phyloP scores from a whole-genome alignment of 176 grass and related monocot species.

The Raddia distichophylla region DNA sequence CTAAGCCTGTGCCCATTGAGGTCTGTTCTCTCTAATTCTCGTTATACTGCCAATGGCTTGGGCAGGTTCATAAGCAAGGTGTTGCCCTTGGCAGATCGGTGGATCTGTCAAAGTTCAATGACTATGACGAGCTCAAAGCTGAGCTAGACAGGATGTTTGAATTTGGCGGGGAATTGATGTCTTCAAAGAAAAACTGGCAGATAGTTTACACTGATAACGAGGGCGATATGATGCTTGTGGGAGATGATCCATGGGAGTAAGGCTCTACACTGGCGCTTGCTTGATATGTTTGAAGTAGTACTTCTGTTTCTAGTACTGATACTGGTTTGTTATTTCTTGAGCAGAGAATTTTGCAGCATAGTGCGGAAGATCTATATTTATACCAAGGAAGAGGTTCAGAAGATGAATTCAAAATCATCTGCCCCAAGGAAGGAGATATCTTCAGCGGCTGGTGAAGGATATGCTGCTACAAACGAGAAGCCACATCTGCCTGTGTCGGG shows the following conservation, averaged over 20 bases:
- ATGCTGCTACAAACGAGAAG: slow-evolving; percentile 49
- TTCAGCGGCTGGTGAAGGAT: slow-evolving; percentile 37
- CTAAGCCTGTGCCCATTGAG: not conserved
- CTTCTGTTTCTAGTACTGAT: not conserved
- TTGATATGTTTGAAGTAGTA: not conserved
- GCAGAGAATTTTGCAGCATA: slow-evolving; percentile 88
- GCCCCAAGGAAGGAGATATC: slow-evolving; percentile 52
- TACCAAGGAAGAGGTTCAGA: slow-evolving; percentile 89
- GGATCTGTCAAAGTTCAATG: slow-evolving; percentile 84
- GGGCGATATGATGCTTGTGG: slow-evolving; percentile 99
- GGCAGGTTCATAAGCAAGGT: slow-evolving; percentile 90
- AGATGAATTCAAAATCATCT: slow-evolving; percentile 75
- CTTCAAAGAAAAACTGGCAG: slow-evolving; percentile 69
- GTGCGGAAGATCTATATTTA: slow-evolving; percentile 86
- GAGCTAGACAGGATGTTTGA: slow-evolving; percentile 96
- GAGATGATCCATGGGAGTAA: slow-evolving; percentile 99
- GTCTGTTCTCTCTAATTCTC: not conserved
- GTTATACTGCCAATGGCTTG: not conserved
- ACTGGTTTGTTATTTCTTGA: not conserved
- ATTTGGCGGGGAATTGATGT: slow-evolving; percentile 67
- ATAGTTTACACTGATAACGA: slow-evolving; percentile 93
- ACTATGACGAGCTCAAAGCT: slow-evolving; percentile 65
- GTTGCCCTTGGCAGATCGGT: slow-evolving; percentile 90
- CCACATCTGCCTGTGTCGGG: not conserved
- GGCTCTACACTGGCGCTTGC: slow-evolving; percentile 7